These are phyloP conservation scores for Solanum aculeatissimum DNA, from an alignment of 305 asterid species.

Conservation along the genomic window DNA sequence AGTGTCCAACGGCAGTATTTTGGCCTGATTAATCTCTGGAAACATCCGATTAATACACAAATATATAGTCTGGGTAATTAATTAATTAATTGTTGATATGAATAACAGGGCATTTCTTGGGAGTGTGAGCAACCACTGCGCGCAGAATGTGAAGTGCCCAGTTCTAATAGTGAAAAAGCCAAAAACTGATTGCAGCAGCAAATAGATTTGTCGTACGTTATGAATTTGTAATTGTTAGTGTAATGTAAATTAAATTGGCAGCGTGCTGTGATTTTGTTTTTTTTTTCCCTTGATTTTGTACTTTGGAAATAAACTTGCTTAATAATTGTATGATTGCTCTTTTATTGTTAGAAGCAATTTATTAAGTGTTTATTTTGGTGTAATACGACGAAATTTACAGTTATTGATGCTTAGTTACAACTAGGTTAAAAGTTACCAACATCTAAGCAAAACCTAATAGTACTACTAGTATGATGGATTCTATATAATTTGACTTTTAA, in stretches of 20 bases:
- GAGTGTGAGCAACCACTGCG: conserved; percentile 75
- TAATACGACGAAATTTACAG: background rate
- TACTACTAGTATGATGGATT: too few species aligned
- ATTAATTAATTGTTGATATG: background rate
- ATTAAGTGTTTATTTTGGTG: background rate
- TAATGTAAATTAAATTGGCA: background rate
- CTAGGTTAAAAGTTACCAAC: background rate
- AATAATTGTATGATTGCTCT: background rate
- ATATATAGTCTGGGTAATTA: background rate
- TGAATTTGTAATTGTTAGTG: background rate
- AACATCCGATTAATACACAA: too few species aligned
- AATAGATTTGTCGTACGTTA: background rate
- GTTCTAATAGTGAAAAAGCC: conserved; percentile 68
- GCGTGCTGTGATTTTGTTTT: background rate
- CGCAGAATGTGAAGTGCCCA: conserved; percentile 58
- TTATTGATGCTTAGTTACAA: too few species aligned
- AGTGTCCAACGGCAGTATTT: too few species aligned
- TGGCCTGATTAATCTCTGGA: background rate
- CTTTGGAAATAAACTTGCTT: background rate
- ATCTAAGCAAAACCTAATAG: background rate
- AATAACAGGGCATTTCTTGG: conserved; percentile 68
- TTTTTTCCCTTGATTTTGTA: background rate
- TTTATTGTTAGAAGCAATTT: background rate
- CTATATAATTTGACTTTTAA: too few species aligned
- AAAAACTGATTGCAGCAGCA: conserved; percentile 7